A percentile compares a stretch with the other conserved stretches of the same genome.
These are phyloP conservation scores for Guadua angustifolia DNA, from an alignment of 176 grass and related monocot species.

Conservation along the genomic window DNA sequence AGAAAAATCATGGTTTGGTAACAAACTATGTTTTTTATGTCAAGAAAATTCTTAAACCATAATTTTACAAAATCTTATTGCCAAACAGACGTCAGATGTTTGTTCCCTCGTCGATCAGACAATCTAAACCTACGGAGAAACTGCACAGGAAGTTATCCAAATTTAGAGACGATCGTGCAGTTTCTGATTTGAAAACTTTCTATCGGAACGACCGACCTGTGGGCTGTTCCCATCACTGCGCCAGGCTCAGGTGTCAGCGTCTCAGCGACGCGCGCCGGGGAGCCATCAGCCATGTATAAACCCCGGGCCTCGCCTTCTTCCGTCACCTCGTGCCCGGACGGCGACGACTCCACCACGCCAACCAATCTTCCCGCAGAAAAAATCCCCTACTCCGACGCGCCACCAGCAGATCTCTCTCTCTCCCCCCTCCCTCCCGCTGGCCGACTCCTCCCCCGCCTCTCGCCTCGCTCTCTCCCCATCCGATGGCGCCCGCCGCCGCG, in stretches of 20 bases:
- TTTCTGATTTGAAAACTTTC: not conserved
- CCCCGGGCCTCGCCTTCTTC: not conserved
- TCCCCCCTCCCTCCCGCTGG: not conserved
- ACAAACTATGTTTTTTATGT: no score
- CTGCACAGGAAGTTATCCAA: not conserved
- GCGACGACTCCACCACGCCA: conserved; percentile 44
- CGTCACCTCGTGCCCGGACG: conserved; percentile 25
- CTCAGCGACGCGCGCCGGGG: conserved; percentile 10
- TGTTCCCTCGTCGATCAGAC: no score
- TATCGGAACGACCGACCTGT: not conserved
- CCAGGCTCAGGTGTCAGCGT: conserved; percentile 23
- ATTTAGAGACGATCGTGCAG: not conserved
- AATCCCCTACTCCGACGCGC: conserved; percentile 41
- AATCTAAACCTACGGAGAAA: no score
- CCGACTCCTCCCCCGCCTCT: not conserved
- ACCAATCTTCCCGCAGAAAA: conserved; percentile 40
- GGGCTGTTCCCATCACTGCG: not conserved
- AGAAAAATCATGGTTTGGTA: no score
- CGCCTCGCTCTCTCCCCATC: conserved; percentile 33
- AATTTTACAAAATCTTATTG: no score
- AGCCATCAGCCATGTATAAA: not conserved
- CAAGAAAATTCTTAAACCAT: no score
- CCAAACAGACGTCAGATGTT: no score
- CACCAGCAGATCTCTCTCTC: conserved; percentile 35
- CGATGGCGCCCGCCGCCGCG: conserved; percentile 53